Conservation (phyloP, 352 stramenopile genomes). For the Globisporangium nagaii region DNA sequence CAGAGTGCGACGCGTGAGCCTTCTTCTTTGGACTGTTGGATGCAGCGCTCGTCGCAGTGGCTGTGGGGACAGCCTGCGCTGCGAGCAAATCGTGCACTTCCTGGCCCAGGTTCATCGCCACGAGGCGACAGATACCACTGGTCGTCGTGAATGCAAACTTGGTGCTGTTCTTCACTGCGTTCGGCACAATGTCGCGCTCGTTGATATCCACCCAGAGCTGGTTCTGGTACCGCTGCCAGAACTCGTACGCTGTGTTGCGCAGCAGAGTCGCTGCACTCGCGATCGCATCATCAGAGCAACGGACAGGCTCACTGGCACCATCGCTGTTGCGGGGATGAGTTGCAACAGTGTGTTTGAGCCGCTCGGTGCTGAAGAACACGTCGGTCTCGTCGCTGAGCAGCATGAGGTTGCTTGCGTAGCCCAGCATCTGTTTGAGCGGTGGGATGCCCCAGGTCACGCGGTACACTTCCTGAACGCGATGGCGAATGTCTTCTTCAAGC, state of each 20-base stretch:
- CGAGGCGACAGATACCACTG: constrained; percentile 41
- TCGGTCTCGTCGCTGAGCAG: constrained; percentile 50
- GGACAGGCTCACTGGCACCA: neutral
- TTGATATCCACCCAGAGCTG: constrained; percentile 64
- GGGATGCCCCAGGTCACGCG: constrained; percentile 48
- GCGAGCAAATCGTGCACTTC: constrained; percentile 32
- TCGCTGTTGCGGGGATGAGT: neutral
- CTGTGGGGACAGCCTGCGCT: neutral
- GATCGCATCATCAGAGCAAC: constrained; percentile 17
- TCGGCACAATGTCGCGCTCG: constrained; percentile 47
- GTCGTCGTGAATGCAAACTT: constrained; percentile 45
- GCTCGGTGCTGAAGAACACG: constrained; percentile 44
- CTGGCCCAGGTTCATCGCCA: constrained; percentile 54
- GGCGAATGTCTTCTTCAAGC: constrained; percentile 23
- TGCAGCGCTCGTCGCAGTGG: neutral
- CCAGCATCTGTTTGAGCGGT: constrained; percentile 37
- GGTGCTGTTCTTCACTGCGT: constrained; percentile 40
- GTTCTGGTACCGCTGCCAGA: constrained; percentile 80
- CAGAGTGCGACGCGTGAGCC: neutral
- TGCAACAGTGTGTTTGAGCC: constrained; percentile 6
- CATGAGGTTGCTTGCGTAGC: constrained; percentile 62
- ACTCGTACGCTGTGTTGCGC: constrained; percentile 39
- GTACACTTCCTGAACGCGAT: constrained; percentile 71
- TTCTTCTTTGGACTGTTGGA: constrained; percentile 8
- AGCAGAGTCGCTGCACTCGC: constrained; percentile 21